A percentile compares a stretch with the other conserved stretches of the same genome.
These are phyloP conservation scores for Triangularia verruculosa DNA, from an alignment of 2,329 filamentous ascomycete genomes.

Conservation along the genomic window DNA sequence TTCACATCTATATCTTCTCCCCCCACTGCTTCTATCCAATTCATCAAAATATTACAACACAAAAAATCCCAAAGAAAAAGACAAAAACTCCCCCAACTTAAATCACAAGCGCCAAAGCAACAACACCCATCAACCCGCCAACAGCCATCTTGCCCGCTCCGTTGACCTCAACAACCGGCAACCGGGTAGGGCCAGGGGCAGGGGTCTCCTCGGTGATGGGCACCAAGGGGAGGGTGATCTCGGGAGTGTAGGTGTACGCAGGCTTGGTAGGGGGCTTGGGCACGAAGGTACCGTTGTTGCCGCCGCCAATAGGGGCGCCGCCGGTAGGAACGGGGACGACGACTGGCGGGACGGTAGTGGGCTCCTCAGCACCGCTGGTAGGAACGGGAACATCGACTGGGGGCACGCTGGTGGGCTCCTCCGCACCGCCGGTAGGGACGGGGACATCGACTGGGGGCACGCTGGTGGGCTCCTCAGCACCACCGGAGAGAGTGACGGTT, in stretches of 20 bases:
- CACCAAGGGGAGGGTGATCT: constrained; percentile 1
- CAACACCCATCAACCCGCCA: constrained; percentile 2
- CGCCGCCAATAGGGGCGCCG: neutral
- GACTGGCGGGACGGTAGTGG: neutral
- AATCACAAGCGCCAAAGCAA: constrained; percentile 13
- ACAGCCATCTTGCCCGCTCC: constrained; percentile 15
- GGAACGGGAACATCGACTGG: constrained; percentile 7
- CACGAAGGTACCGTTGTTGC: constrained; percentile 2
- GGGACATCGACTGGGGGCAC: constrained; percentile 10
- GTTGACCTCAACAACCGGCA: constrained; percentile 3
- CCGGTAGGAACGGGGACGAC: constrained; percentile 1
- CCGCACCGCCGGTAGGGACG: constrained; percentile 1
- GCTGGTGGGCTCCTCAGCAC: neutral
- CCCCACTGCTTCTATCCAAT: neutral
- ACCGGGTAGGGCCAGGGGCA: neutral
- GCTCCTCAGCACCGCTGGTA: neutral
- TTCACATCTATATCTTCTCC: neutral
- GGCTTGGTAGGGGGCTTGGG: constrained; percentile 1
- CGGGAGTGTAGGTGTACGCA: neutral
- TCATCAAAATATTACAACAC: neutral
- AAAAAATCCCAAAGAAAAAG: neutral
- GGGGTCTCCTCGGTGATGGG: constrained; percentile 12
- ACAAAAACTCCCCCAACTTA: constrained; percentile 8
- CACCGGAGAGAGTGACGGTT: constrained; percentile 3
- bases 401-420: neutral